Conservation (phyloP, 208 protist species). For the Trypanosoma theileri region DNA sequence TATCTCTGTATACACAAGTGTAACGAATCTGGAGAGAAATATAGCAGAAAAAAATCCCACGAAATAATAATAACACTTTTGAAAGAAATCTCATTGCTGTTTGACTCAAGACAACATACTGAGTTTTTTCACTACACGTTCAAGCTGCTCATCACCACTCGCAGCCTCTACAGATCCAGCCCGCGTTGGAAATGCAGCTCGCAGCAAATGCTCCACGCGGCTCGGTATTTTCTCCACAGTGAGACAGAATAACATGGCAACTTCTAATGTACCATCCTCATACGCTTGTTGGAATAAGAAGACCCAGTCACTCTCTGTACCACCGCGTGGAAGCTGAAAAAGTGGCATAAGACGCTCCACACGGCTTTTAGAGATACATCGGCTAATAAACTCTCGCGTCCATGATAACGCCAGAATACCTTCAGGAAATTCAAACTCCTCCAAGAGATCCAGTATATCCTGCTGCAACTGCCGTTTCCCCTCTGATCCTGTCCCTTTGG, state of each 20-base stretch:
- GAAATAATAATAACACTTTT: background rate
- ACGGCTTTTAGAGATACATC: background rate
- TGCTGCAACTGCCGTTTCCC: background rate
- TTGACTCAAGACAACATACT: background rate
- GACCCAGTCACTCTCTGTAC: background rate
- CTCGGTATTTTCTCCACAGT: slow-evolving; percentile 10
- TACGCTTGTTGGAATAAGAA: slow-evolving; percentile 10
- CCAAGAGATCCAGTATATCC: background rate
- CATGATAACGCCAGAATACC: background rate
- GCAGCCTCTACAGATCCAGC: background rate
- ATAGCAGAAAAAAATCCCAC: background rate
- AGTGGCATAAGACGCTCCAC: slow-evolving; percentile 6
- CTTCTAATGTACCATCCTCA: background rate
- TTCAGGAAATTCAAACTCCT: slow-evolving; percentile 17
- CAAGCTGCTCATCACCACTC: slow-evolving; percentile 12
- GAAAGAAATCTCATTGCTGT: slow-evolving; percentile 2
- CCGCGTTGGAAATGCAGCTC: slow-evolving; percentile 3
- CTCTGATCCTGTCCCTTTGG: background rate
- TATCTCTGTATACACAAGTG: too few relatives aligned
- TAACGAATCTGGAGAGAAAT: background rate
- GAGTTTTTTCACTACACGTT: background rate
- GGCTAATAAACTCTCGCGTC: background rate
- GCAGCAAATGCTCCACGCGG: background rate
- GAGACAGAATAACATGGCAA: slow-evolving; percentile 20
- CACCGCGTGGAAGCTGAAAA: slow-evolving; percentile 12